Base-by-base conservation (phyloP, 805 yeast species). In the Hanseniaspora taiwanica region DNA sequence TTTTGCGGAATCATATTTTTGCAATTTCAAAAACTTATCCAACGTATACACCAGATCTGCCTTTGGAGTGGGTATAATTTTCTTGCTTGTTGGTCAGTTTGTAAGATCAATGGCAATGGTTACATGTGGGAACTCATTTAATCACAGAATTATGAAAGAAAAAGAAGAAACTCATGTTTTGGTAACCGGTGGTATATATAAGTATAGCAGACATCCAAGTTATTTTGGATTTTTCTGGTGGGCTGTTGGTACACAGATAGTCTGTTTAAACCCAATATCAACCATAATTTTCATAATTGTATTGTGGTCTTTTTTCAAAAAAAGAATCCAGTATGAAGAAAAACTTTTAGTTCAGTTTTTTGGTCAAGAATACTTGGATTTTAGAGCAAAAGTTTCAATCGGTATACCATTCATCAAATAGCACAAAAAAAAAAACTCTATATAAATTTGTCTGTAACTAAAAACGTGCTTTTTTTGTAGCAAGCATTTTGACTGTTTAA, bases 141-240 rank as follows among this genome's bases (percentile, higher is more conserved):
- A 84, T 39, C 99, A 91, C 58, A 60, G 76, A 34, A 72, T 91
- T 1, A 84, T 78, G 36, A 56, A 69, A 2, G 55, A 60, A 14
- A 76, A 69, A 39, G 56, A 63, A 24, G 48, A 58, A 1, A 70
- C 70, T 40, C 98, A 91, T 55, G 59, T 48, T 8, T 64, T 91
- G 34, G 78, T 91, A 10, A 83, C 84, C 0, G 48, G 59, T 9
- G 97, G 96, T 0, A 62, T 89, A 3, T 91, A 89, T 57, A 43
- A 65, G 1, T 46, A 59, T 20, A 60, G 73, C 13, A 68, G 98
- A 45, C 98, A 91, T 56, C 98, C 98, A 6, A 78, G 93, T 37
- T 91, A 91, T 59, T 70, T 76, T 32, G 98, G 96, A 0, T 91
- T 81, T 56, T 87, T 76, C 53, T 76, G 85, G 74, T 91, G 97